Evolutionary conservation across 1,284 basidiomycete genomes (phyloP).

Genomic region (Mycosarcoma mackinlayi): DNA sequence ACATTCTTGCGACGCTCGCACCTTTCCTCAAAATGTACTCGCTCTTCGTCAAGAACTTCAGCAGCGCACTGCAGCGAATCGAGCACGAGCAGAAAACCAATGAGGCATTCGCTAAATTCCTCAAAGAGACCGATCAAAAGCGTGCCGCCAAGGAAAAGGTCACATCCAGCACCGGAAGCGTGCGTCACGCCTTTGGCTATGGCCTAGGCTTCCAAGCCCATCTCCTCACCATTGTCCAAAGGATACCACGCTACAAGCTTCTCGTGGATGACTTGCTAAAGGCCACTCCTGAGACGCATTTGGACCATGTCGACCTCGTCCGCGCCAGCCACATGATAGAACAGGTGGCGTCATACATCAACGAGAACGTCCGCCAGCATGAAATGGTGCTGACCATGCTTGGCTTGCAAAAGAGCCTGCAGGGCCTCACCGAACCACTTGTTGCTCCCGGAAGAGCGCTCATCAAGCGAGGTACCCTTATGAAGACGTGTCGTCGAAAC

Average conservation of each 20-base stretch:
- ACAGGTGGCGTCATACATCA: conserved; percentile 62
- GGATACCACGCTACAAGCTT: conserved; percentile 66
- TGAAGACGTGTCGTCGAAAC: conserved; percentile 65
- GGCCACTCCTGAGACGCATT: conserved; percentile 56
- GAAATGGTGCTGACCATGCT: conserved; percentile 66
- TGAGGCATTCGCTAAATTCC: conserved; percentile 58
- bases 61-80: conserved; percentile 61
- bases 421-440: conserved; percentile 60
- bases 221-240: conserved; percentile 64
- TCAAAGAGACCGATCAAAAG: conserved; percentile 56
- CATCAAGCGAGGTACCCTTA: conserved; percentile 59
- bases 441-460: conserved; percentile 62
- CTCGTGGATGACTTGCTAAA: conserved; percentile 62
- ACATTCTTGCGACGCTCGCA: conserved; percentile 64
- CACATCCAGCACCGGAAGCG: conserved; percentile 16
- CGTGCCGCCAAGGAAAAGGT: conserved; percentile 30
- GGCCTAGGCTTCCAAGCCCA: conserved; percentile 66
- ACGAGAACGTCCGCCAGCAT: conserved; percentile 66
- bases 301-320: conserved; percentile 50
- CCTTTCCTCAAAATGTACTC: conserved; percentile 68
- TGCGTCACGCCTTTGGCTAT: conserved; percentile 49
- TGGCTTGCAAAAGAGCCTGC: conserved; percentile 58
- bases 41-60: conserved; percentile 67
- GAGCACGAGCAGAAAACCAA: conserved; percentile 60
- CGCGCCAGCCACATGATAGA: conserved; percentile 58